phyloP scores from a whole-genome alignment of 345 rosid species.

The Dimocarpus longan region DNA sequence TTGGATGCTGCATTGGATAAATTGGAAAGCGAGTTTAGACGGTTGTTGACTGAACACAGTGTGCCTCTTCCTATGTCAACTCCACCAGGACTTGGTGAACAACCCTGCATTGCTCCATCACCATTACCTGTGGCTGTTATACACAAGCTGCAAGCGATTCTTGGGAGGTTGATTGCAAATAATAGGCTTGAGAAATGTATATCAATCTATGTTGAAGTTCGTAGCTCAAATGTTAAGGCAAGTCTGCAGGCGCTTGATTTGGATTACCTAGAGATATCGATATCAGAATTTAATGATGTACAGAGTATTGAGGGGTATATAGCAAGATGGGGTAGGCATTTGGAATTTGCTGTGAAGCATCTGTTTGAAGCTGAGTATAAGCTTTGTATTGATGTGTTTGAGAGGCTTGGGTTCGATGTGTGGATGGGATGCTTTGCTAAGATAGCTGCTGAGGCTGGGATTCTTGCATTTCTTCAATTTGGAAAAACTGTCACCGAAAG shows the following conservation, averaged over 20 bases:
- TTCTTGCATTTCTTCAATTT: constrained; percentile 89
- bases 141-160: constrained; percentile 88
- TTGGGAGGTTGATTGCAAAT: constrained; percentile 86
- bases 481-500: constrained; percentile 94
- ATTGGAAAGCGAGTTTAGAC: constrained; percentile 72
- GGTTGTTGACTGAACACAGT: constrained; percentile 80
- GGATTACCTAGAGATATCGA: constrained; percentile 91
- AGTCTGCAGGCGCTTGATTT: constrained; percentile 90
- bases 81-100: constrained; percentile 54
- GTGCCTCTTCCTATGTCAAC: constrained; percentile 93
- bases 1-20: constrained; percentile 79
- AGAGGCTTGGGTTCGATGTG: constrained; percentile 75
- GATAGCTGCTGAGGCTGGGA: constrained; percentile 97
- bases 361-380: constrained; percentile 94
- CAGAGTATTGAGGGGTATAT: constrained; percentile 90
- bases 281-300: constrained; percentile 81
- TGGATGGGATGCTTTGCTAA: constrained; percentile 98
- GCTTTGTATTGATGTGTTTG: constrained; percentile 94
- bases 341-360: constrained; percentile 99
- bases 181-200: constrained; percentile 80
- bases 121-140: constrained; percentile 84
- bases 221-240: constrained; percentile 84
- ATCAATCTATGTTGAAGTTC: constrained; percentile 84
- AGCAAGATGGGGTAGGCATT: constrained; percentile 92
- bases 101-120: constrained; percentile 83